phyloP scores from a whole-genome alignment of 2,329 filamentous ascomycete genomes.

The Ascomycota sp. region DNA sequence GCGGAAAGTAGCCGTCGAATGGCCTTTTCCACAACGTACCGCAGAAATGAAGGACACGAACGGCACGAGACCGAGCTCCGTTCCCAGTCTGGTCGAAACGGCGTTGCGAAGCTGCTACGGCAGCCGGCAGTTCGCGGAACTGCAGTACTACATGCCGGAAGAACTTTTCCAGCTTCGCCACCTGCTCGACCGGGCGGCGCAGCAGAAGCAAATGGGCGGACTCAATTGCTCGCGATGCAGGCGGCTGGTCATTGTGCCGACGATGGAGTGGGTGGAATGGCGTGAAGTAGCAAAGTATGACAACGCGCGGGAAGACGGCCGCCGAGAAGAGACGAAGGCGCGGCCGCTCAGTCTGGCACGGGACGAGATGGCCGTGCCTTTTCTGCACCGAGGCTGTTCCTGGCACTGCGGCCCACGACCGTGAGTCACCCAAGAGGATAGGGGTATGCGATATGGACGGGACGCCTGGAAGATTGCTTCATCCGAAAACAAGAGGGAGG shows the following conservation, averaged over 20 bases:
- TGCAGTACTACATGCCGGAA: constrained; percentile 21
- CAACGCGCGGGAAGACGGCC: neutral
- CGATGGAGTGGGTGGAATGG: constrained; percentile 43
- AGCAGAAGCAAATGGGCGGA: constrained; percentile 25
- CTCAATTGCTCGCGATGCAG: constrained; percentile 30
- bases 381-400: constrained; percentile 27
- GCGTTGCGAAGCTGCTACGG: constrained; percentile 25
- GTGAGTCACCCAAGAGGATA: too few relatives aligned
- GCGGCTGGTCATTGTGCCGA: constrained; percentile 25
- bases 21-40: too few relatives aligned
- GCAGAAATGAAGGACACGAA: too few relatives aligned
- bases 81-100: constrained; percentile 30
- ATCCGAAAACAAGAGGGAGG: too few relatives aligned
- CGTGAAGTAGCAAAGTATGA: constrained; percentile 18
- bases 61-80: constrained; percentile 10
- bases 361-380: constrained; percentile 21
- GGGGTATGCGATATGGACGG: too few relatives aligned
- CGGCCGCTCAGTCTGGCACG: constrained; percentile 10
- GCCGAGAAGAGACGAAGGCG: constrained; percentile 3
- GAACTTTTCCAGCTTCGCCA: constrained; percentile 18
- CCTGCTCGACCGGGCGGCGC: constrained; percentile 18
- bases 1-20: constrained; percentile 7
- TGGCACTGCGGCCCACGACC: constrained; percentile 22
- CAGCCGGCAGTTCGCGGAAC: constrained; percentile 19
- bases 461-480: too few relatives aligned